Evolutionary conservation across 139 green algal species (phyloP), one percentile per base, ranked within the genome.

Genomic region (Volvox reticuliferus): DNA sequence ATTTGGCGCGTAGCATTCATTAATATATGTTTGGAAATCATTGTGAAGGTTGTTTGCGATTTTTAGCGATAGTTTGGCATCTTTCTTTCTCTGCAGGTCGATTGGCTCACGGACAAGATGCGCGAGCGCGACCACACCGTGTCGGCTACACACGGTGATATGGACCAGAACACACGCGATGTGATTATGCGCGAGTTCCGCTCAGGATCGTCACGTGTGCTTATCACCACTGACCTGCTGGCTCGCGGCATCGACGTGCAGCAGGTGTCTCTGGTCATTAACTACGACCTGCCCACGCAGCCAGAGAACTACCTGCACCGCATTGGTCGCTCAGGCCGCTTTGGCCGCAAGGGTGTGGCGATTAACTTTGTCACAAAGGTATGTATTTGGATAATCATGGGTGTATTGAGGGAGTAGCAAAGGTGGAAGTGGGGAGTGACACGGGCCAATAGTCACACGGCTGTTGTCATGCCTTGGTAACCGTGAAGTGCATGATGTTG

Each of bases 151-250:
- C 98, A 99, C 95, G 98, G 98, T 79, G 98, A 99, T 96, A 99
- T 99, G 98, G 98, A 99, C 96, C 97, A 99, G 96, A 99, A 99
- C 96, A 99, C 98, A 13, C 98, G 98, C 91, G 98, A 99, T 89
- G 98, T 99, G 80, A 99, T 99, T 96, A 99, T 99, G 98, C 96
- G 98, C 87, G 98, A 99, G 96, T 99, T 99, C 98, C 95, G 98
- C 91, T 99, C 97, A 32, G 98, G 98, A 88, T 99, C 98, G 36
- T 99, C 97, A 82, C 98, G 98, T 89, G 98, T 99, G 93, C 96
- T 99, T 37, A 99, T 99, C 97, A 99, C 98, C 92, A 99, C 98
- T n/a, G 98, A 99, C 92, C 96, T 99, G 95, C 96, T 99, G 73
- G 98, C 98, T 6, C 97, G 98, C 89, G 98, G 98, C 90, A 99